Evolutionary conservation across 148 eudicot species (phyloP), one percentile per base, ranked within the genome.

Genomic region (Nepenthes mirabilis): DNA sequence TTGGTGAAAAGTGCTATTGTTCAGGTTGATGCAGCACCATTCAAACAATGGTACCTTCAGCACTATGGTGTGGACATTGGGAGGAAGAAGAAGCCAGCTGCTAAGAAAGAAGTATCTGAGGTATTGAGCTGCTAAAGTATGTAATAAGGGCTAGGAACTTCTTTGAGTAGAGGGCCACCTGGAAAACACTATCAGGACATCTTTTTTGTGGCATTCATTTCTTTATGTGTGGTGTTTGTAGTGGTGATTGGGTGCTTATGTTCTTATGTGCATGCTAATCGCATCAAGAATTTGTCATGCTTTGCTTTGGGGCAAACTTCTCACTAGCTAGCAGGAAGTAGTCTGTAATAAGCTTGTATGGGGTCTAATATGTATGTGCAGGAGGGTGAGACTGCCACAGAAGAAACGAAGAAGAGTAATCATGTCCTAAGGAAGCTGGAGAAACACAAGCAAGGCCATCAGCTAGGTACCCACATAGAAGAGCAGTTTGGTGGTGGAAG

Each of bases 401-500:
- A 75, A 34, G 93, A 86, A 70, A 40, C 83, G 48, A 83, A 83
- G 52, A 86, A 86, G 74, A 86, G 93, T 64, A 82, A 76, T 72
- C 93, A 86, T 70, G 83, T 86, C 5, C 33, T 59, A 36, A 78
- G 88, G 33, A 83, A 83, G 62, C 33, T 83, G 5, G 79, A 86
- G 68, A 68, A 78, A 59, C 85, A 88, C 11, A 77, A 74, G 62
- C 40, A 78, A 64, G 79, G 35, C 32, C 88, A 87, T 23, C 70
- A 71, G 14, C 61, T 86, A 47, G 88, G 82, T 52, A 34, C 79
- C 2, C 88, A 86, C 68, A 75, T 86, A 34, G 93, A 86, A 63
- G 93, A 86, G 58, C 93, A 86, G 61, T 86, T 86, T 60, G 62
- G 79, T 1, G 60, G 88, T 65, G 93, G 93, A 6, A 83, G 93